Percentiles rank a stretch among this genome's conserved stretches.
Conservation (phyloP, 345 rosid species). For the Barbarea vulgaris region DNA sequence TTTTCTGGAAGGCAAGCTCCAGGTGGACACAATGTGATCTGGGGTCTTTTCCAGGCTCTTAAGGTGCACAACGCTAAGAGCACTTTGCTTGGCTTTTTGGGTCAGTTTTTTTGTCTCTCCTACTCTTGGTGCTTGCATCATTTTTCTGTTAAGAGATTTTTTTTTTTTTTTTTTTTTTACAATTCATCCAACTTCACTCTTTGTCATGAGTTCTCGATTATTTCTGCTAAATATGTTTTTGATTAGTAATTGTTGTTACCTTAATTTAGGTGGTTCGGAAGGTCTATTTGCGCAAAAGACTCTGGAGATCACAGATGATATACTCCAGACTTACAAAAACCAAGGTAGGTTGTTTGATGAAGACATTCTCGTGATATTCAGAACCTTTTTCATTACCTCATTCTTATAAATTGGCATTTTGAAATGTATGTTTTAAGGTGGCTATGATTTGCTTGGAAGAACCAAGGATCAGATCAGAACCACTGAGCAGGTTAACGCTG, state of each 20-base stretch:
- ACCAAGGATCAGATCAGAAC: constrained; percentile 98
- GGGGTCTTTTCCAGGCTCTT: constrained; percentile 89
- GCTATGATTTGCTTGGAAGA: constrained; percentile 94
- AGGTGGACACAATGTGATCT: constrained; percentile 94
- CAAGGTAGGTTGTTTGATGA: constrained; percentile 61
- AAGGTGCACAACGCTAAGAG: constrained; percentile 76
- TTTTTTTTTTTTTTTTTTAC: not conserved
- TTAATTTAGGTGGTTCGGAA: constrained; percentile 84
- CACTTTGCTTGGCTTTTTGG: constrained; percentile 83
- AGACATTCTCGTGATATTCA: constrained; percentile 16
- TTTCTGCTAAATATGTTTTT: not conserved
- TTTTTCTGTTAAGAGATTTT: not conserved
- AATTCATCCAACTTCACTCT: not conserved
- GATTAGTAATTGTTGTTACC: not conserved
- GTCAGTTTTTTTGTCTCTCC: constrained; percentile 46
- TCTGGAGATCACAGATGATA: constrained; percentile 78
- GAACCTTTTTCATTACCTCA: constrained; percentile 18
- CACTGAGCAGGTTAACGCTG: constrained; percentile 93
- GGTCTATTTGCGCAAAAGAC: constrained; percentile 96
- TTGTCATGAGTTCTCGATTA: not conserved
- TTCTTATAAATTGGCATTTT: constrained; percentile 23
- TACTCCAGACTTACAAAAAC: constrained; percentile 86
- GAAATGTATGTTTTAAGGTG: constrained; percentile 55
- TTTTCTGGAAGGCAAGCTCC: constrained; percentile 99
- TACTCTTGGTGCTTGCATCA: not conserved